Percentiles rank a stretch among this genome's conserved stretches.
Evolutionary conservation across 495 filamentous ascomycete genomes (phyloP).

Genomic region (Letharia columbiana): DNA sequence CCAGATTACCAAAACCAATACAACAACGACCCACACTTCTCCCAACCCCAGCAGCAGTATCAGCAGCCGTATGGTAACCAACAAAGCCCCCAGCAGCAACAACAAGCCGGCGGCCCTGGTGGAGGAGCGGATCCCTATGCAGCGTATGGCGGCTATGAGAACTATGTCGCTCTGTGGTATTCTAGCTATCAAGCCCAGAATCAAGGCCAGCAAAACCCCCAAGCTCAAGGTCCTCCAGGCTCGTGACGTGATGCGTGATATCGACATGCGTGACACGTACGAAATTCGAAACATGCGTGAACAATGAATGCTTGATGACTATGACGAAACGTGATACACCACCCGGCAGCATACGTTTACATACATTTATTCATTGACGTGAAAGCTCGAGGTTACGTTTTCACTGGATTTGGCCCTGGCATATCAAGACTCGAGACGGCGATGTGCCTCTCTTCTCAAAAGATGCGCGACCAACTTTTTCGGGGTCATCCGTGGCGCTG

Average conservation of each 20-base stretch:
- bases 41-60: slow-evolving; percentile 32
- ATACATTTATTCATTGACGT: not conserved
- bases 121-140: slow-evolving; percentile 54
- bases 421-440: not conserved
- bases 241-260: slow-evolving; percentile 15
- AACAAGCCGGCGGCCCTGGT: slow-evolving; percentile 29
- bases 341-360: not conserved
- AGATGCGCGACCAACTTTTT: not conserved
- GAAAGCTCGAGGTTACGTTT: not conserved
- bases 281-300: not conserved
- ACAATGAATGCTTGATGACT: slow-evolving; percentile 12
- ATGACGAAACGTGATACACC: not conserved
- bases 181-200: slow-evolving; percentile 35
- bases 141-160: slow-evolving; percentile 55
- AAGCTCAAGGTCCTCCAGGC: slow-evolving; percentile 16
- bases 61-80: slow-evolving; percentile 29
- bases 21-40: slow-evolving; percentile 38
- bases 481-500: not conserved
- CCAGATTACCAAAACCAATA: slow-evolving; percentile 36
- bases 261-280: not conserved
- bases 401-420: not conserved
- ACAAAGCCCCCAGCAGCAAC: slow-evolving; percentile 25
- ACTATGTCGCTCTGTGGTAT: slow-evolving; percentile 58
- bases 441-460: not conserved
- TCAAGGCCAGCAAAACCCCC: slow-evolving; percentile 32